Evolutionary conservation across 352 stramenopile species (phyloP).

Genomic region (Hyaloperonospora brassicae): DNA sequence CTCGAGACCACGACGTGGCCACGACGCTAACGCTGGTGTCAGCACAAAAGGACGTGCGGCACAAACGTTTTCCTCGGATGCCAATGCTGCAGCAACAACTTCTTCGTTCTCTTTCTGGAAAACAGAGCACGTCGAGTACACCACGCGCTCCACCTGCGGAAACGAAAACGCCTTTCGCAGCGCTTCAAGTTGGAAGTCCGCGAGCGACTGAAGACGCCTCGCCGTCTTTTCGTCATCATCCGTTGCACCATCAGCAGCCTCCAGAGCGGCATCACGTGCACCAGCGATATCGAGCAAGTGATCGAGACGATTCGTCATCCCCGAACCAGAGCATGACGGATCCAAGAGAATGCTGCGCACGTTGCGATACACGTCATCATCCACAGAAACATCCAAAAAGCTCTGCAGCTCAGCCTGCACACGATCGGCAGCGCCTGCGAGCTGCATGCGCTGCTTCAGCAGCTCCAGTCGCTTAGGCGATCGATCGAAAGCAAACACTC

Average conservation of each 20-base stretch:
- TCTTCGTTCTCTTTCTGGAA: conserved; percentile 94
- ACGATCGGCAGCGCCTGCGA: conserved; percentile 66
- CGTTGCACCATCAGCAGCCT: conserved; percentile 29
- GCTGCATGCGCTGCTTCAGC: conserved; percentile 82
- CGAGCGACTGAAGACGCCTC: conserved; percentile 85
- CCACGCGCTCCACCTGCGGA: conserved; percentile 87
- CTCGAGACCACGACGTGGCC: conserved; percentile 60
- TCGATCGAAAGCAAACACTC: conserved; percentile 93
- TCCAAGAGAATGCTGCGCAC: conserved; percentile 92
- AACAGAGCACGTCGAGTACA: conserved; percentile 97
- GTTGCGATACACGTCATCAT: conserved; percentile 69
- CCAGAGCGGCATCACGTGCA: conserved; percentile 39
- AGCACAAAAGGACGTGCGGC: conserved; percentile 56
- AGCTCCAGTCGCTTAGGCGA: conserved; percentile 81
- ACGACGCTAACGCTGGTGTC: conserved; percentile 55
- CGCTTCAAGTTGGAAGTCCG: conserved; percentile 91
- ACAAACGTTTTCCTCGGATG: conserved; percentile 39
- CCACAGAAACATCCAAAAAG: conserved; percentile 87
- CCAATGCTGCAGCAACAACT: conserved; percentile 87
- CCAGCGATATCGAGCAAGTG: conserved; percentile 86
- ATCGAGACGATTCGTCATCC: conserved; percentile 90
- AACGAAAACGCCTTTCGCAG: conserved; percentile 93
- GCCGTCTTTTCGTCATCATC: conserved; percentile 42
- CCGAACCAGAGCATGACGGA: conserved; percentile 94
- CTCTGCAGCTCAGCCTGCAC: conserved; percentile 83